These are phyloP conservation scores for Phaeosphaeriaceae sp. DNA, from an alignment of 2,329 filamentous ascomycete genomes.

Conservation along the genomic window DNA sequence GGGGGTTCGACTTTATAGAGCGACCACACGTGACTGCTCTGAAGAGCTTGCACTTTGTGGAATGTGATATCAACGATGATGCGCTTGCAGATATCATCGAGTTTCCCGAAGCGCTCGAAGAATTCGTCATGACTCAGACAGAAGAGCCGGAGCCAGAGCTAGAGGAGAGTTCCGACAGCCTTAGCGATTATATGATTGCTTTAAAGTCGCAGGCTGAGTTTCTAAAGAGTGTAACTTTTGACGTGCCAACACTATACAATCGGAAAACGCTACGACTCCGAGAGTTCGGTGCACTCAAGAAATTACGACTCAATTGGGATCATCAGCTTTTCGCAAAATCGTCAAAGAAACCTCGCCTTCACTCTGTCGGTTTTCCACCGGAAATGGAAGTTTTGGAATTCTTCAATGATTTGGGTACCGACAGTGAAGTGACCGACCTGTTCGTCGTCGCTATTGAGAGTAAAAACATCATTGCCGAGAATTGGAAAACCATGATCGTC, in stretches of 20 bases:
- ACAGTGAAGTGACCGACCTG: slow-evolving; percentile 38
- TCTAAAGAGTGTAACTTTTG: slow-evolving; percentile 37
- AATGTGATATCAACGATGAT: slow-evolving; percentile 44
- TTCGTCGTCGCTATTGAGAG: slow-evolving; percentile 35
- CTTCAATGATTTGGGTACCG: slow-evolving; percentile 41
- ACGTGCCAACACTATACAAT: slow-evolving; percentile 34
- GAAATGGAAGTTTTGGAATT: slow-evolving; percentile 37
- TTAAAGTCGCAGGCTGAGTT: slow-evolving; percentile 36
- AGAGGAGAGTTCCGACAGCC: slow-evolving; percentile 41
- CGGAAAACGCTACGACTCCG: slow-evolving; percentile 39
- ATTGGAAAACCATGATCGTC: slow-evolving; percentile 32
- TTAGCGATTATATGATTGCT: slow-evolving; percentile 40
- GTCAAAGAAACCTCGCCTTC: slow-evolving; percentile 38
- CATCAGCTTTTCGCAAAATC: slow-evolving; percentile 43
- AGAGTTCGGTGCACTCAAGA: slow-evolving; percentile 33
- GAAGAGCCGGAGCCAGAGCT: slow-evolving; percentile 39
- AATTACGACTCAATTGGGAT: slow-evolving; percentile 39
- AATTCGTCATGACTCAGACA: slow-evolving; percentile 41
- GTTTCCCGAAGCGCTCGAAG: slow-evolving; percentile 37
- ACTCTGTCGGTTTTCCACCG: slow-evolving; percentile 39
- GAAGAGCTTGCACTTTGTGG: slow-evolving; percentile 35
- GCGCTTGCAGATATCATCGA: slow-evolving; percentile 39
- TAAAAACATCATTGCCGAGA: slow-evolving; percentile 32
- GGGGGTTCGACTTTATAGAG: slow-evolving; percentile 40
- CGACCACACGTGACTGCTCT: slow-evolving; percentile 37